These are phyloP conservation scores for Verticillium klebahnii DNA, from an alignment of 2,329 filamentous ascomycete genomes.

Conservation along the genomic window DNA sequence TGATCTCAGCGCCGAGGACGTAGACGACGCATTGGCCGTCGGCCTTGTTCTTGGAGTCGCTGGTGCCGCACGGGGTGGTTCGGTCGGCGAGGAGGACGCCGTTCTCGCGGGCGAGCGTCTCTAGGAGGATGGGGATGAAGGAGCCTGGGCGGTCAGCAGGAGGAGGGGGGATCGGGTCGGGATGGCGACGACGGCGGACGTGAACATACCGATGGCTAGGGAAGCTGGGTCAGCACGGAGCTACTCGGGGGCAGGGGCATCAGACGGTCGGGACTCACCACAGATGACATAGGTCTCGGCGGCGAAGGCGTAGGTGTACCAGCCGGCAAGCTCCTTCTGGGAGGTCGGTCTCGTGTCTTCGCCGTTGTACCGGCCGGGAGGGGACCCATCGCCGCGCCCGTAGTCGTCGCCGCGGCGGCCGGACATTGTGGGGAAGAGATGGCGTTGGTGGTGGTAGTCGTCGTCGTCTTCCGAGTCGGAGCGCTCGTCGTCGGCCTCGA, in stretches of 20 bases:
- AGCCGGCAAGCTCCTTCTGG: constrained; percentile 80
- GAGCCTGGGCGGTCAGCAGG: constrained; percentile 52
- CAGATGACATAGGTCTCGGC: constrained; percentile 96
- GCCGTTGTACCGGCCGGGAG: constrained; percentile 57
- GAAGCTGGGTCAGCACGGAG: background rate
- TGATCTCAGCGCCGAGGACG: constrained; percentile 79
- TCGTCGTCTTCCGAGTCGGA: constrained; percentile 37
- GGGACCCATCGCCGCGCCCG: constrained; percentile 33
- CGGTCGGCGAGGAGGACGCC: constrained; percentile 80
- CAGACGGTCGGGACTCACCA: constrained; percentile 49
- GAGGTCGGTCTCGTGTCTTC: constrained; percentile 90
- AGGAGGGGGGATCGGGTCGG: background rate
- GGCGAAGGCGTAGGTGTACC: constrained; percentile 96
- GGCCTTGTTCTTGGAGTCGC: constrained; percentile 44
- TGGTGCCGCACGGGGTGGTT: constrained; percentile 67
- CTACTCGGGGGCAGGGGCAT: background rate
- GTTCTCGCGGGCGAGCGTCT: constrained; percentile 88
- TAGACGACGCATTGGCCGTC: constrained; percentile 75
- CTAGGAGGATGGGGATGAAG: constrained; percentile 92
- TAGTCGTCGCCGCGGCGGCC: constrained; percentile 17
- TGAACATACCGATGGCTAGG: constrained; percentile 22
- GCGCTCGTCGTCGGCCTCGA: constrained; percentile 66
- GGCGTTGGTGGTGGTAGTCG: constrained; percentile 4
- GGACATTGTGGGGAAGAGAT: constrained; percentile 15
- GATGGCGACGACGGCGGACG: background rate